Base-by-base conservation (phyloP, 1,284 basidiomycete species). In the Lentinus polychrous region DNA sequence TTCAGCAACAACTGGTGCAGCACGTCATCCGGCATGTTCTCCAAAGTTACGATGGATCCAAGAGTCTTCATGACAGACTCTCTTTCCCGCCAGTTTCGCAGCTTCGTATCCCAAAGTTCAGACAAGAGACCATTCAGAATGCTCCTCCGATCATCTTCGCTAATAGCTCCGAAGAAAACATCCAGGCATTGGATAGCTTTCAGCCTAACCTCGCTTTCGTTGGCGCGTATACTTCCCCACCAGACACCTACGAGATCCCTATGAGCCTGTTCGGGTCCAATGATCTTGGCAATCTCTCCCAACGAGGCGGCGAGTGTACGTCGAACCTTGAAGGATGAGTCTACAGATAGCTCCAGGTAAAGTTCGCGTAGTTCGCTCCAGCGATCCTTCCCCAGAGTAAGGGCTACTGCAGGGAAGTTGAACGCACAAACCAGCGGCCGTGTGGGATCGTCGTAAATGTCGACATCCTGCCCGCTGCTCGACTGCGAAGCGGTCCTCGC, bases 351-450 rank as follows among this genome's bases (percentile, higher is more conserved):
- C 7, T 76, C 71, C 18, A 76, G 62, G 66, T 96, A 94, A 37
- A 82, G 69, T 5, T 75, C 73, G 23, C 86, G 81, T 11, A 99
- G 69, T 52, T 85, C 78, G n/a, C 64, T 59, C 94, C 94, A 99
- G 39, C 88, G 78, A 2, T 67, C 65, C 4, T 72, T 67, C 4
- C 94, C 94, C 14, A 97, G 72, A 0, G 94, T 92, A 7, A 94
- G 74, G 10, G 84, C 81, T 1, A 98, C 91, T 10, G 94, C 94
- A 15, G 94, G 95, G 59, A 91, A 86, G 66, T 97, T 98, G 74
- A 94, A 98, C 7, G 92, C 92, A 56, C 91, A 90, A 24, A 96
- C 86, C 14, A 94, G 72, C 8, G 91, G 83, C 37, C 93, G 82
- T 48, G 90, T 83, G 0, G 83, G 78, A 53, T 82, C 78, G 22